Evolutionary conservation across 495 filamentous ascomycete genomes (phyloP).

Genomic region (Penicillium silybi): DNA sequence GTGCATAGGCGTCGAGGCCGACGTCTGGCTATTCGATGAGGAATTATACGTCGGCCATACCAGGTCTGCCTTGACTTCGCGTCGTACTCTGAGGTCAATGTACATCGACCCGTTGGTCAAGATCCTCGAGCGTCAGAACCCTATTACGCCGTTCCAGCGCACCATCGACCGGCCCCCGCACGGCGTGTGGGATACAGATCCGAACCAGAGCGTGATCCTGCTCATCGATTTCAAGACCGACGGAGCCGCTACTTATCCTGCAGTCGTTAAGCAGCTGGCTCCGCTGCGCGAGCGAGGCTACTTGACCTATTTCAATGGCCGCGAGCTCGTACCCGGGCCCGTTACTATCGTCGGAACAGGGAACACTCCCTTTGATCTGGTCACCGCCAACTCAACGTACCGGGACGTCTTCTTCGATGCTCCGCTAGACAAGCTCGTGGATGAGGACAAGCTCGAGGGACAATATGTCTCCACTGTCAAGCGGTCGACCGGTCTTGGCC

Average conservation of each 20-base stretch:
- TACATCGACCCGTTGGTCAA: conserved; percentile 53
- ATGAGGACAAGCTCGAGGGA: conserved; percentile 1
- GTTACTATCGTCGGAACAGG: conserved; percentile 81
- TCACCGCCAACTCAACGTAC: conserved; percentile 43
- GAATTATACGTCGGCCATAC: conserved; percentile 62
- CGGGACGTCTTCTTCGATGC: conserved; percentile 65
- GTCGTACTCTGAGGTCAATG: conserved; percentile 49
- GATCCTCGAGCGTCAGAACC: conserved; percentile 52
- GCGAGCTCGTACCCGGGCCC: conserved; percentile 45
- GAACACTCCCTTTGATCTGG: conserved; percentile 65
- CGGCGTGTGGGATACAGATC: conserved; percentile 49
- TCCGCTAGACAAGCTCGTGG: conserved; percentile 44
- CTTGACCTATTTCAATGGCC: conserved; percentile 55
- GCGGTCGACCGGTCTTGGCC: conserved; percentile 17
- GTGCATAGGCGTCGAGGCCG: conserved; percentile 71
- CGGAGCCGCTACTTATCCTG: conserved; percentile 43
- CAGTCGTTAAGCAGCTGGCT: conserved; percentile 55
- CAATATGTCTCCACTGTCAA: background rate
- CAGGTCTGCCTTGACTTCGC: conserved; percentile 38
- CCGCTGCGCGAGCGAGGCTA: conserved; percentile 64
- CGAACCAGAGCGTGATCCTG: conserved; percentile 57
- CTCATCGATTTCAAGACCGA: conserved; percentile 71
- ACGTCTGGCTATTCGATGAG: conserved; percentile 76
- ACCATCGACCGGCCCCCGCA: conserved; percentile 17
- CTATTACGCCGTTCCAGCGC: conserved; percentile 30